Conservation (phyloP, 2,329 filamentous ascomycete species). For the Penicillium sp. region DNA sequence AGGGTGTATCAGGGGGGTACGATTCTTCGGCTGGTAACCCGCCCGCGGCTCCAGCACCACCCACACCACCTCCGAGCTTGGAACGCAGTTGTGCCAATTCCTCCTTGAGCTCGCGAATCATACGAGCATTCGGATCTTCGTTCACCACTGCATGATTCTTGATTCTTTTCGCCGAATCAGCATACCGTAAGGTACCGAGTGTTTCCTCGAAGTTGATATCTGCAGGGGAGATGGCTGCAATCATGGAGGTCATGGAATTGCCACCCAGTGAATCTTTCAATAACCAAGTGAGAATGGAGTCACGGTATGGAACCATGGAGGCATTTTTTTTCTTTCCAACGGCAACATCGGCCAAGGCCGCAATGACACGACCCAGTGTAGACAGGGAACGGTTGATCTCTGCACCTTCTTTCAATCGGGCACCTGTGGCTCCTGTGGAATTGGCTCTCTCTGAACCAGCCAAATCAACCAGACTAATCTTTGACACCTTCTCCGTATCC, state of each 20-base stretch:
- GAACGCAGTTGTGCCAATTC: constrained; percentile 82
- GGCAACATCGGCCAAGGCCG: constrained; percentile 86
- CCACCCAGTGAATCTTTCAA: constrained; percentile 95
- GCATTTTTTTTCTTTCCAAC: constrained; percentile 75
- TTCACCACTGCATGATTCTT: constrained; percentile 99
- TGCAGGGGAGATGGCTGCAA: constrained; percentile 95
- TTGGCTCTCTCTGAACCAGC: constrained; percentile 95
- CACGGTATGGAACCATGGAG: constrained; percentile 88
- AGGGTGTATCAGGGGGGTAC: constrained; percentile 88
- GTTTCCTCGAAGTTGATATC: constrained; percentile 99
- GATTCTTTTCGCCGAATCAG: constrained; percentile 96
- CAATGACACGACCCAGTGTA: constrained; percentile 95
- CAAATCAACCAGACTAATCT: constrained; percentile 96
- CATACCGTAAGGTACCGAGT: constrained; percentile 89
- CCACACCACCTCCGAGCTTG: constrained; percentile 69
- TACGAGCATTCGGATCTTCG: constrained; percentile 96
- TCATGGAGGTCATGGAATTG: constrained; percentile 99
- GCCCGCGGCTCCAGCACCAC: constrained; percentile 47
- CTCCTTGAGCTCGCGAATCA: constrained; percentile 98
- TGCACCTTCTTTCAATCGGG: constrained; percentile 92
- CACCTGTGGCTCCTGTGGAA: constrained; percentile 95
- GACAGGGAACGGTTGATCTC: constrained; percentile 98
- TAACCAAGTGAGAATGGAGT: constrained; percentile 94
- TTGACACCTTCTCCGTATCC: constrained; percentile 96
- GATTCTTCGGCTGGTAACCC: constrained; percentile 67